Evolutionary conservation across 1,139 yeast genomes (phyloP).

Genomic region (Yamadazyma taylorii): DNA sequence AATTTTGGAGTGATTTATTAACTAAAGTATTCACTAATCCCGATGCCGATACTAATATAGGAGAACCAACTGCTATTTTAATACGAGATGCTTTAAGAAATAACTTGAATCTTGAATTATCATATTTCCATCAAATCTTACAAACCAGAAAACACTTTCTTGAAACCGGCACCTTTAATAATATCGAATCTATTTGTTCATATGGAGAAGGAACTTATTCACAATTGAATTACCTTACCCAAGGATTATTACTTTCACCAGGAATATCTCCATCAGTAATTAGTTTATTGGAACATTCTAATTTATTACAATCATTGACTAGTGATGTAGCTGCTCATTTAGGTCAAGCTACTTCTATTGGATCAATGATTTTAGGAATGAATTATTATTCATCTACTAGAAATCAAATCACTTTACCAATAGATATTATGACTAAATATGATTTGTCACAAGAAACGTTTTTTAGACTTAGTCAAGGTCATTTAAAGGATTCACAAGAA

Average conservation of each 20-base stretch:
- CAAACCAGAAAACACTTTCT: constrained; percentile 60
- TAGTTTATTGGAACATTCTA: constrained; percentile 47
- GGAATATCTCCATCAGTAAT: constrained; percentile 58
- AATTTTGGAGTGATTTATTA: constrained; percentile 61
- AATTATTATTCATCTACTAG: constrained; percentile 55
- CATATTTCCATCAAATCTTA: constrained; percentile 59
- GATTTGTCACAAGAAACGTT: constrained; percentile 66
- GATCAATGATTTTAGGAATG: constrained; percentile 63
- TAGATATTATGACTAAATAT: constrained; percentile 55
- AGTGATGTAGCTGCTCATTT: constrained; percentile 75
- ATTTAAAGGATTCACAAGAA: constrained; percentile 26
- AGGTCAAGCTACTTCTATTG: constrained; percentile 79
- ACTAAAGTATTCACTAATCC: constrained; percentile 42
- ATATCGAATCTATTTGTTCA: constrained; percentile 62
- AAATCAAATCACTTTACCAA: constrained; percentile 60
- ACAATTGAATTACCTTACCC: constrained; percentile 68
- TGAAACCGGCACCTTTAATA: constrained; percentile 46
- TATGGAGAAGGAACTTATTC: constrained; percentile 83
- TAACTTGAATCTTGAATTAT: constrained; percentile 52
- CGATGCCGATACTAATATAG: constrained; percentile 37
- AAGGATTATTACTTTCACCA: constrained; percentile 61
- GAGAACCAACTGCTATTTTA: constrained; percentile 69
- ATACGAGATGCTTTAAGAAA: constrained; percentile 49
- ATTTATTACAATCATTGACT: constrained; percentile 41
- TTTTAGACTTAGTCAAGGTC: constrained; percentile 51